Conservation (phyloP, 2,329 filamentous ascomycete genomes). For the Fusarium praegraminearum region DNA sequence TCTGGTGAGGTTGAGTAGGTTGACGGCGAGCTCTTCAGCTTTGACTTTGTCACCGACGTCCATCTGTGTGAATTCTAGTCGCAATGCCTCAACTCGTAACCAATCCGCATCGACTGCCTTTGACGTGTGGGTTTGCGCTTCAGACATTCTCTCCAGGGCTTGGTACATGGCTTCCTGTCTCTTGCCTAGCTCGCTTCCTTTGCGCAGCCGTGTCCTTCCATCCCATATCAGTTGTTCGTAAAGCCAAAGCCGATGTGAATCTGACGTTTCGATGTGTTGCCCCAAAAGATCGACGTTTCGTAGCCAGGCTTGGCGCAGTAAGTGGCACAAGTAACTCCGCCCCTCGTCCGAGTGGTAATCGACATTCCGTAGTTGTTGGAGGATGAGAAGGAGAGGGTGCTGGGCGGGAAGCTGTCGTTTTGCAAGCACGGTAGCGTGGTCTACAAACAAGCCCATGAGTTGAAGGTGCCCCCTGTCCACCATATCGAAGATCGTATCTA, state of each 20-base stretch:
- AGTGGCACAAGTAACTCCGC: constrained; percentile 49
- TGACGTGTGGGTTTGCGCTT: constrained; percentile 18
- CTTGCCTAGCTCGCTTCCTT: constrained; percentile 49
- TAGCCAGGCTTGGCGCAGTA: constrained; percentile 54
- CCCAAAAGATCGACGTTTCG: constrained; percentile 53
- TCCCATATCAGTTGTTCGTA: constrained; percentile 57
- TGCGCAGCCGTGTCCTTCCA: constrained; percentile 52
- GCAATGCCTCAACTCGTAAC: constrained; percentile 51
- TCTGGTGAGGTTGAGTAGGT: constrained; percentile 48
- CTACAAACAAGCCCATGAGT: constrained; percentile 52
- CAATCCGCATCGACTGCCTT: constrained; percentile 40
- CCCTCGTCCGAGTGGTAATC: constrained; percentile 51
- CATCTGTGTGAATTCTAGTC: constrained; percentile 56
- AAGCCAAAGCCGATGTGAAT: constrained; percentile 52
- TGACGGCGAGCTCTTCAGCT: constrained; percentile 50
- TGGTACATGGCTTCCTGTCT: constrained; percentile 48
- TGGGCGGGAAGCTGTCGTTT: constrained; percentile 47
- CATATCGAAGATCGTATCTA: constrained; percentile 57
- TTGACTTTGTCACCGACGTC: constrained; percentile 50
- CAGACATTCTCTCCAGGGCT: constrained; percentile 48
- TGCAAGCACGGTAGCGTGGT: constrained; percentile 50
- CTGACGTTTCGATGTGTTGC: constrained; percentile 48
- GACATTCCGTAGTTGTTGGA: constrained; percentile 49
- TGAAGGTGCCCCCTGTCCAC: constrained; percentile 52
- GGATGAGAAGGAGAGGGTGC: constrained; percentile 53